Base-by-base conservation (phyloP, 2,329 filamentous ascomycete genomes). In the Tolypocladium ovalisporum region DNA sequence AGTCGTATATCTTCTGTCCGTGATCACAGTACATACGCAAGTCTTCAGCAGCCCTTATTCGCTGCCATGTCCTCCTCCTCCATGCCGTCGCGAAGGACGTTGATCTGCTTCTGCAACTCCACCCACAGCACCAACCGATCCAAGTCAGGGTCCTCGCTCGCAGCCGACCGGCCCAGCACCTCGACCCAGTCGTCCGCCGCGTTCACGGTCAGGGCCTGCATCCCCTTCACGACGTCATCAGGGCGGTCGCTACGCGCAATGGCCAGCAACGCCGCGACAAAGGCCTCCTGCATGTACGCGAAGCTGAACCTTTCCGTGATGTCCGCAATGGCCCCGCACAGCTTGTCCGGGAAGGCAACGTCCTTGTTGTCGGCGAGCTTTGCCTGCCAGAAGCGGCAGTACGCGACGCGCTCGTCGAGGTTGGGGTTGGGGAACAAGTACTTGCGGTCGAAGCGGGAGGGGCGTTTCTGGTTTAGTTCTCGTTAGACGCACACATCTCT, bases 251-350 rank as follows among this genome's bases (percentile, higher is more conserved):
- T 13, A 17, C 71, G 71, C 0, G 83, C 85, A 58, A 88, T 80
- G 3, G 80, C 77, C 32, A 88, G 71, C 56, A 88, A 66, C 2
- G 81, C 78, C 1, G 83, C 83, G 0, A 88, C 82, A 65, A 88
- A 88, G 0, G 82, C 84, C 67, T 88, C 85, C 65, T 88, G 84
- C 68, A 88, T 79, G 65, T 87, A 88, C 0, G 85, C 85, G 66
- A 88, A 88, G 62, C 81, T 85, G 68, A 88, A 88, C n/a, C 77
- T 77, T 32, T 80, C 70, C 0, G 84, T 88, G 59, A 86, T 83
- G 12, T 75, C 75, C 3, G 85, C 84, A 59, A 87, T 79, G n/a
- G 79, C 78, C 1, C 66, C 64, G 65, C 79, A 83, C 5, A 88
- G 74, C 59, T 75, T 72, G 64, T 82, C 76, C 0, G 84, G 83